A percentile compares a stretch with the other conserved stretches of the same genome.
Evolutionary conservation across 345 rosid genomes (phyloP).

Genomic region (Ceriops decandra): DNA sequence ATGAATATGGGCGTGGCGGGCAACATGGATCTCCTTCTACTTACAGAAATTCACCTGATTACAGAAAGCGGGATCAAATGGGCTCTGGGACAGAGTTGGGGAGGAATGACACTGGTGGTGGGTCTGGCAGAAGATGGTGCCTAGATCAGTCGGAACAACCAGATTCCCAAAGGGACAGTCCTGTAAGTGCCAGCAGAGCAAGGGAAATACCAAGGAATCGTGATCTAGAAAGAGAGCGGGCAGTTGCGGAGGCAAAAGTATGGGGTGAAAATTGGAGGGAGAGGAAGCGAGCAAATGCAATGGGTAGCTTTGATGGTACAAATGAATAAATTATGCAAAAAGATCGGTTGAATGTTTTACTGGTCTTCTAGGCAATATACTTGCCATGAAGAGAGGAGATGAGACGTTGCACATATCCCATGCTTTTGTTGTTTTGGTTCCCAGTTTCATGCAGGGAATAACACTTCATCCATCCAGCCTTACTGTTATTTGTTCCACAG

Average conservation of each 20-base stretch:
- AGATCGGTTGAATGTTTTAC: not conserved
- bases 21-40: constrained; percentile 67
- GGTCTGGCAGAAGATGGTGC: constrained; percentile 83
- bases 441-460: constrained; percentile 25
- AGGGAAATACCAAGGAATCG: constrained; percentile 77
- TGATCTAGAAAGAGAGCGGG: constrained; percentile 89
- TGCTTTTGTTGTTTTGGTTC: constrained; percentile 23
- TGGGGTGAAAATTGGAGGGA: constrained; percentile 99
- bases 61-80: constrained; percentile 58
- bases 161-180: constrained; percentile 74
- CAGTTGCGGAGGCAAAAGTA: constrained; percentile 95
- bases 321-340: constrained; percentile 41
- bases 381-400: not conserved
- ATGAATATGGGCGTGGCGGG: constrained; percentile 39
- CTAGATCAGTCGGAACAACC: constrained; percentile 54
- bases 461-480: constrained; percentile 31
- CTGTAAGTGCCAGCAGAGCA: constrained; percentile 53
- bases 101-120: constrained; percentile 60
- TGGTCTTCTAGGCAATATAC: constrained; percentile 12
- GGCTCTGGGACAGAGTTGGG: constrained; percentile 51
- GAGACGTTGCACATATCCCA: constrained; percentile 27
- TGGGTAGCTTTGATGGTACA: constrained; percentile 72
- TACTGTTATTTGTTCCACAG: constrained; percentile 30
- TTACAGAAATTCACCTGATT: constrained; percentile 81
- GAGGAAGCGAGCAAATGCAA: constrained; percentile 63